Conservation (phyloP, 306 rosid species). For the Datisca glomerata region DNA sequence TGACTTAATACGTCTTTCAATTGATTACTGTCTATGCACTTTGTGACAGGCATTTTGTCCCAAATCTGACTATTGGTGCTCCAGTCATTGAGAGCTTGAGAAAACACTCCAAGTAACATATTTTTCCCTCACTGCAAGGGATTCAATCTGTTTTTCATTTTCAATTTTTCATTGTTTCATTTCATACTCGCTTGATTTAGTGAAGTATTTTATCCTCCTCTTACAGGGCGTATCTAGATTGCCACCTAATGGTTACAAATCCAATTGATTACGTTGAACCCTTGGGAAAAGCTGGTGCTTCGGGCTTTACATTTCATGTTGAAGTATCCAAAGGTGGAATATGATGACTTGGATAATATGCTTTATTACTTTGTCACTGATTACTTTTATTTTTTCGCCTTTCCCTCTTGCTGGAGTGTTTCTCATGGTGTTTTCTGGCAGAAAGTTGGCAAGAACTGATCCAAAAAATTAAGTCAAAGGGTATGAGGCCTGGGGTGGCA, state of each 20-base stretch:
- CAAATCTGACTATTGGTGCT: slow-evolving; percentile 88
- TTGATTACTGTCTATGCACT: slow-evolving; percentile 5
- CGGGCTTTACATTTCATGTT: slow-evolving; percentile 87
- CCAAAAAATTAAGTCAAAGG: slow-evolving; percentile 42
- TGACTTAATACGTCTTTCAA: too few species aligned
- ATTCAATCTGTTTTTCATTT: slow-evolving; percentile 2
- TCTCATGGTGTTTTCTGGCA: slow-evolving; percentile 16
- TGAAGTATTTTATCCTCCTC: slow-evolving; percentile 4
- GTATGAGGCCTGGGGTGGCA: slow-evolving; percentile 84
- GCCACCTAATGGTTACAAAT: slow-evolving; percentile 95
- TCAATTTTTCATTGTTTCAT: slow-evolving; percentile 1
- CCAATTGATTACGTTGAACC: slow-evolving; percentile 88
- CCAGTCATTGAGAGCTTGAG: slow-evolving; percentile 91
- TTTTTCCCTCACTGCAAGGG: slow-evolving; percentile 9
- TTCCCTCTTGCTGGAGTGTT: neutral
- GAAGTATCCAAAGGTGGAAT: slow-evolving; percentile 71
- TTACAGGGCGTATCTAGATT: slow-evolving; percentile 85
- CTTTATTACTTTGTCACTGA: slow-evolving; percentile 8
- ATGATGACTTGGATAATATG: slow-evolving; percentile 3
- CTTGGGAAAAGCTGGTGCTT: slow-evolving; percentile 84
- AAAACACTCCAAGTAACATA: slow-evolving; percentile 70
- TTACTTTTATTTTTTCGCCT: neutral
- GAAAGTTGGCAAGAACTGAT: slow-evolving; percentile 86
- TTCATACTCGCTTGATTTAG: slow-evolving; percentile 3
- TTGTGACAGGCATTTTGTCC: slow-evolving; percentile 72